Evolutionary conservation across 1,284 basidiomycete species (phyloP).

Genomic region (Schizophyllum amplum): DNA sequence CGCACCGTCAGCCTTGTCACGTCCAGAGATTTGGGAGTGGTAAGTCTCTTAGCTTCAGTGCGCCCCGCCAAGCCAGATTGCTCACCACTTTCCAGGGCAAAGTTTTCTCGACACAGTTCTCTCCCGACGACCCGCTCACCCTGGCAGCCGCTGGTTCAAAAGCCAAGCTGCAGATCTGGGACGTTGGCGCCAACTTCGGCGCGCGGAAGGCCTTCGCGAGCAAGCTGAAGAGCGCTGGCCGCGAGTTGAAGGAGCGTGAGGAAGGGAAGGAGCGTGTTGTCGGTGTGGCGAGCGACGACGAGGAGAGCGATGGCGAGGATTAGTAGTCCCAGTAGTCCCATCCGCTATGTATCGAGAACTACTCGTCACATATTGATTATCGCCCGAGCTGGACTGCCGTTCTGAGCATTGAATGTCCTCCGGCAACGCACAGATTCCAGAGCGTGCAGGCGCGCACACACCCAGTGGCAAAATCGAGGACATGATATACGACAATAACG

Average conservation of each 20-base stretch:
- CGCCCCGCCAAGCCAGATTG: no score
- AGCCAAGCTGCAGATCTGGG: slow-evolving; percentile 93
- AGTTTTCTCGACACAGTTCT: slow-evolving; percentile 87
- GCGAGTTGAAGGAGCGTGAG: slow-evolving; percentile 55
- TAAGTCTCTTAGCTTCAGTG: slow-evolving; percentile 43
- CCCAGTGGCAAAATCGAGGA: no score
- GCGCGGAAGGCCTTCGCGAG: slow-evolving; percentile 72
- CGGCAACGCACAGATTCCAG: no score
- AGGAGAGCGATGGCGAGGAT: slow-evolving; percentile 51
- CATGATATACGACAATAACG: no score
- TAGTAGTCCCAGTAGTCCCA: no score
- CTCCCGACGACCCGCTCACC: slow-evolving; percentile 91
- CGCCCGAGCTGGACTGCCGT: no score
- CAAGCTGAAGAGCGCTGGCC: slow-evolving; percentile 66
- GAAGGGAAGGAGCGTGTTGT: slow-evolving; percentile 49
- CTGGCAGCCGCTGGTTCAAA: slow-evolving; percentile 91
- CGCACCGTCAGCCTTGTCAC: slow-evolving; percentile 83
- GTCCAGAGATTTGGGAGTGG: slow-evolving; percentile 87
- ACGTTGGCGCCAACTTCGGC: slow-evolving; percentile 72
- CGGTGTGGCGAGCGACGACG: slow-evolving; percentile 61
- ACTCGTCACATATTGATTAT: no score
- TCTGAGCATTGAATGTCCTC: no score
- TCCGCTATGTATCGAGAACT: no score
- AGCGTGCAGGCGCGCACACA: no score
- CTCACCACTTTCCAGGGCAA: slow-evolving; percentile 60